Evolutionary conservation across 176 grass and related monocot genomes (phyloP).

Genomic region (Juncus inflexus): DNA sequence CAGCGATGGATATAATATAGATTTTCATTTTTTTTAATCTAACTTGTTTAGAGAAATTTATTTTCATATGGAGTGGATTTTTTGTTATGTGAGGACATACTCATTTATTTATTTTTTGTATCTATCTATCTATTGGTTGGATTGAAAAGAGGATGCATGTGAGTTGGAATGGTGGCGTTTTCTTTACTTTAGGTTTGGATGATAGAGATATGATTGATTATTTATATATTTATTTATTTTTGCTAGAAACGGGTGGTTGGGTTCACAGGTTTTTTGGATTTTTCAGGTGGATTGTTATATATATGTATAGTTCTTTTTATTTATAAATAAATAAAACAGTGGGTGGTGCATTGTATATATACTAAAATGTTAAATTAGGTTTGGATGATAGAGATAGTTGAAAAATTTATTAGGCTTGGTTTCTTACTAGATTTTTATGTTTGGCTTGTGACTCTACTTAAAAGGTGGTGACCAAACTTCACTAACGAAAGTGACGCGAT

Average conservation of each 20-base stretch:
- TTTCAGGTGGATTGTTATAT: conserved; percentile 26
- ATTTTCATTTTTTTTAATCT: conserved; percentile 9
- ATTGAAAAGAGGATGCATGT: conserved; percentile 24
- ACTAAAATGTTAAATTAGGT: no score
- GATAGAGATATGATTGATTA: background rate
- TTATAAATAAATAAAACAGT: conserved; percentile 8
- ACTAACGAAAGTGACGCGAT: background rate
- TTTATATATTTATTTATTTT: conserved; percentile 16
- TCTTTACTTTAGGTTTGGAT: conserved; percentile 24
- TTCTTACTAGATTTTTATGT: background rate
- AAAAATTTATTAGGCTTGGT: conserved; percentile 2
- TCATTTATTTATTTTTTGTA: conserved; percentile 10
- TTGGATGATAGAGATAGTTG: no score
- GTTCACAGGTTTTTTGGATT: conserved; percentile 27
- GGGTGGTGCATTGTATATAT: conserved; percentile 4
- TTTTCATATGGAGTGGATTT: background rate
- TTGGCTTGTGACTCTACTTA: conserved; percentile 11
- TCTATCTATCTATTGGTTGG: conserved; percentile 31
- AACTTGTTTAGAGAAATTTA: no score
- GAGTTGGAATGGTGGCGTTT: conserved; percentile 24
- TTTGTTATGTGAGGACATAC: background rate
- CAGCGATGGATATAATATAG: conserved; percentile 26
- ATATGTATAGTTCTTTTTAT: no score
- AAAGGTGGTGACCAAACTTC: conserved; percentile 5
- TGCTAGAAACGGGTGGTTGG: conserved; percentile 22